Evolutionary conservation across 164 flowering plant species (phyloP).

Genomic region (Piper betle): DNA sequence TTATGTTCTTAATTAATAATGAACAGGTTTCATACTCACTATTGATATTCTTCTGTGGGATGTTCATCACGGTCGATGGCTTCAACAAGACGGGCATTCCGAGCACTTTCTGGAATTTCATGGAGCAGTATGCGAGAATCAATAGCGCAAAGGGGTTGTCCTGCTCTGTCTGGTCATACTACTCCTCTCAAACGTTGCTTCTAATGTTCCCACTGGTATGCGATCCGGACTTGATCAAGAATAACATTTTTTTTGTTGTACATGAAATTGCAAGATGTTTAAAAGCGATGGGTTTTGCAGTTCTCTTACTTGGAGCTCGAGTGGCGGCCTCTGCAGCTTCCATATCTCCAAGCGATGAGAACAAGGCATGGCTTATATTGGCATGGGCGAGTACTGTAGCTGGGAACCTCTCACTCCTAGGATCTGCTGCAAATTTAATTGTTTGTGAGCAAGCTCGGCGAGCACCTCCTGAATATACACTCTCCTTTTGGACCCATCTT

Average conservation of each 20-base stretch:
- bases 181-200: slow-evolving; percentile 53
- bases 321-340: slow-evolving; percentile 67
- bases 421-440: slow-evolving; percentile 92
- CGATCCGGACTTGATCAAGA: background rate
- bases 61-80: slow-evolving; percentile 64
- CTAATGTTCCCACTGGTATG: slow-evolving; percentile 35
- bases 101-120: slow-evolving; percentile 34
- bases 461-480: slow-evolving; percentile 32
- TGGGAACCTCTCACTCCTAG: slow-evolving; percentile 64
- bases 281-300: slow-evolving; percentile 13
- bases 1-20: background rate
- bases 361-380: slow-evolving; percentile 65
- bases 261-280: background rate
- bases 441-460: slow-evolving; percentile 75
- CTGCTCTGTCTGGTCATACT: slow-evolving; percentile 38
- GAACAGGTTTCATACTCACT: slow-evolving; percentile 54
- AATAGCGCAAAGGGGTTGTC: slow-evolving; percentile 30
- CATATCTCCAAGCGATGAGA: slow-evolving; percentile 37
- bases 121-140: slow-evolving; percentile 45
- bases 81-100: slow-evolving; percentile 62
- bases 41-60: slow-evolving; percentile 55
- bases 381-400: slow-evolving; percentile 92
- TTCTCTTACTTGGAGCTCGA: slow-evolving; percentile 55
- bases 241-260: background rate
- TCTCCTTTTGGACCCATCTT: slow-evolving; percentile 63